Conservation (phyloP, 2,329 filamentous ascomycete species). For the Verticillium zaregamsianum region DNA sequence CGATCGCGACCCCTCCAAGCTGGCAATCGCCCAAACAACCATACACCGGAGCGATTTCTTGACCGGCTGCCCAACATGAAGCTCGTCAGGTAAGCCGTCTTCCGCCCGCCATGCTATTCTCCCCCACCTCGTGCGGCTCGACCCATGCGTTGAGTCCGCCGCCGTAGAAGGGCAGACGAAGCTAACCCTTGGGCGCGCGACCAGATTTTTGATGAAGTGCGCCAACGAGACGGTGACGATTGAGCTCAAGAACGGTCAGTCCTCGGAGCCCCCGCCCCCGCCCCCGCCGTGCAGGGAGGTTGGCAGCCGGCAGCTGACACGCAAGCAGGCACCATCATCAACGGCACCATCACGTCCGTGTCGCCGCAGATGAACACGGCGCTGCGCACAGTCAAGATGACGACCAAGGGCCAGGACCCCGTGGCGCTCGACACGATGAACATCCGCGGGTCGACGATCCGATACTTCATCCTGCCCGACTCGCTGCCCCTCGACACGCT, state of each 20-base stretch:
- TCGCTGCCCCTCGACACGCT: constrained; percentile 92
- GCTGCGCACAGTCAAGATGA: constrained; percentile 96
- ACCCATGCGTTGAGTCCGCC: constrained; percentile 3
- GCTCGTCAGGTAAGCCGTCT: constrained; percentile 77
- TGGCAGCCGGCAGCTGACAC: not conserved
- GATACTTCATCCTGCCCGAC: constrained; percentile 95
- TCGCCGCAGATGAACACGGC: constrained; percentile 99
- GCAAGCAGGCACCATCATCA: constrained; percentile 80
- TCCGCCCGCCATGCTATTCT: not conserved
- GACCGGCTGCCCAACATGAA: constrained; percentile 63
- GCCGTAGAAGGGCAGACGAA: not conserved
- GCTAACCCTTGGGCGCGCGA: constrained; percentile 5
- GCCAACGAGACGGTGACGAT: constrained; percentile 98
- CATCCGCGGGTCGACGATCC: constrained; percentile 90
- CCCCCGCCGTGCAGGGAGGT: not conserved
- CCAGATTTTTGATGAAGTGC: constrained; percentile 98
- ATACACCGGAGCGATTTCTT: not conserved
- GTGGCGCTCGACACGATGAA: constrained; percentile 93
- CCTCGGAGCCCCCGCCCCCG: not conserved
- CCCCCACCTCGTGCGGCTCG: constrained; percentile 20
- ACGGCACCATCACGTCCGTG: constrained; percentile 94
- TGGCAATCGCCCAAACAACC: not conserved
- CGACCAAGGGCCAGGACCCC: constrained; percentile 78
- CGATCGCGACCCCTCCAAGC: not conserved
- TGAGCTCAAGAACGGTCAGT: constrained; percentile 92